These are phyloP conservation scores for Rhizopogon sp. DNA, from an alignment of 768 basidiomycete genomes.

Conservation along the genomic window DNA sequence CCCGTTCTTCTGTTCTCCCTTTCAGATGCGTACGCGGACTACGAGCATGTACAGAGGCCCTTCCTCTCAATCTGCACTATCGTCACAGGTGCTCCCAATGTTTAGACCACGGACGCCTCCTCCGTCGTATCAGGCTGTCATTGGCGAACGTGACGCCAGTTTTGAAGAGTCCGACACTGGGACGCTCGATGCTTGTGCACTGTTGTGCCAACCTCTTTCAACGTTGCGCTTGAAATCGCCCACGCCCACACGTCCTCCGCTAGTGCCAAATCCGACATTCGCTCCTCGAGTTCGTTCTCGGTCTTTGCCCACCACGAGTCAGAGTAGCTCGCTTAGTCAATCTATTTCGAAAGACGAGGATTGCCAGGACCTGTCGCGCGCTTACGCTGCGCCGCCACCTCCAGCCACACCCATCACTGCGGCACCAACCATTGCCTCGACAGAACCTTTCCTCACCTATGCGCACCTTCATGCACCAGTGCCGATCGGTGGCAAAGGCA, in stretches of 20 bases:
- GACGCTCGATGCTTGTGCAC: conserved; percentile 17
- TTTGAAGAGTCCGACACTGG: conserved; percentile 3
- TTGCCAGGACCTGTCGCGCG: conserved; percentile 24
- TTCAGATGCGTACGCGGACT: conserved; percentile 21
- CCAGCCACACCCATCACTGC: conserved; percentile 22
- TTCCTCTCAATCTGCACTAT: conserved; percentile 3
- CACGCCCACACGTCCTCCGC: conserved; percentile 7
- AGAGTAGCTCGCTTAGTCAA: conserved; percentile 10
- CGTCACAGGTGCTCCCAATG: conserved; percentile 12
- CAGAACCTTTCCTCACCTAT: conserved; percentile 23
- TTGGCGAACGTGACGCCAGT: background rate
- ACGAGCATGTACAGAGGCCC: conserved; percentile 20
- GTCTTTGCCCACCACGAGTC: conserved; percentile 16
- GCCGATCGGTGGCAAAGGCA: conserved; percentile 2
- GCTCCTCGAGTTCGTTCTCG: conserved; percentile 19
- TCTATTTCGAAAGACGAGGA: conserved; percentile 15
- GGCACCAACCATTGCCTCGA: conserved; percentile 9
- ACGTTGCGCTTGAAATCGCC: conserved; percentile 10
- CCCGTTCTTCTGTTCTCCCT: conserved; percentile 18
- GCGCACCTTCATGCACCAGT: conserved; percentile 20
- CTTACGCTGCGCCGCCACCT: conserved; percentile 20
- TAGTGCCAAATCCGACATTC: conserved; percentile 8
- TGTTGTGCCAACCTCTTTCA: conserved; percentile 24
- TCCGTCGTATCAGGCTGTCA: conserved; percentile 17
- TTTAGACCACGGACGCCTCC: conserved; percentile 21